These are phyloP conservation scores for Thermochaetoides dissita DNA, from an alignment of 2,329 filamentous ascomycete genomes.

Conservation along the genomic window DNA sequence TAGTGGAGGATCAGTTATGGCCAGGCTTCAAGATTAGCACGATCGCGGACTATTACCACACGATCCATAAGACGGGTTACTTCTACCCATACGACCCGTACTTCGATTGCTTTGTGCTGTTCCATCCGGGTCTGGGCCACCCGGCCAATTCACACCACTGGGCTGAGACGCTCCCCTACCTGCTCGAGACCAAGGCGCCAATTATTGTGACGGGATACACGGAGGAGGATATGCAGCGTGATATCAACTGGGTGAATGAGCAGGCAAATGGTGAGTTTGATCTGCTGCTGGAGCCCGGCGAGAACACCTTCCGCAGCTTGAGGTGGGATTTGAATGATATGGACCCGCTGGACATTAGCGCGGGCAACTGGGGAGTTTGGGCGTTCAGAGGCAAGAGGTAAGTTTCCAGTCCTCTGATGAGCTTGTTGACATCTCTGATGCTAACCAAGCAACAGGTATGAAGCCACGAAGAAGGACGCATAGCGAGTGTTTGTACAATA, in stretches of 20 bases:
- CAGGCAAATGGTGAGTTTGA: constrained; percentile 85
- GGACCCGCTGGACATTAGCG: constrained; percentile 85
- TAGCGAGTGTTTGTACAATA: too few relatives aligned
- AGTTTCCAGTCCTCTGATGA: constrained; percentile 24
- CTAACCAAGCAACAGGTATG: too few relatives aligned
- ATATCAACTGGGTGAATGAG: constrained; percentile 78
- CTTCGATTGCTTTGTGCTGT: constrained; percentile 93
- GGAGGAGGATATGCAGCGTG: constrained; percentile 83
- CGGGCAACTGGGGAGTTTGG: constrained; percentile 96
- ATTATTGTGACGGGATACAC: constrained; percentile 94
- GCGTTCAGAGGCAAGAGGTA: constrained; percentile 95
- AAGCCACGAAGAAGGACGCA: too few relatives aligned
- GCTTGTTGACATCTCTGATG: constrained; percentile 1
- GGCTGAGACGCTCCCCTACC: constrained; percentile 74
- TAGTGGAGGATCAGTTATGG: constrained; percentile 82
- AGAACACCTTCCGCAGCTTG: constrained; percentile 86
- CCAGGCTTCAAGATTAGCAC: constrained; percentile 92
- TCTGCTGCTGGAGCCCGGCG: constrained; percentile 75
- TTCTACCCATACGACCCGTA: constrained; percentile 96
- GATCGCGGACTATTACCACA: constrained; percentile 97
- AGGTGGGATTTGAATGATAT: constrained; percentile 95
- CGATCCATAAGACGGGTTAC: constrained; percentile 75
- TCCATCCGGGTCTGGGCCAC: constrained; percentile 92
- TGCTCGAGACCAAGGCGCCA: constrained; percentile 90
- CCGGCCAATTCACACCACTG: constrained; percentile 89